phyloP scores from a whole-genome alignment of 768 basidiomycete species.

The Leccinum disarticulatum region DNA sequence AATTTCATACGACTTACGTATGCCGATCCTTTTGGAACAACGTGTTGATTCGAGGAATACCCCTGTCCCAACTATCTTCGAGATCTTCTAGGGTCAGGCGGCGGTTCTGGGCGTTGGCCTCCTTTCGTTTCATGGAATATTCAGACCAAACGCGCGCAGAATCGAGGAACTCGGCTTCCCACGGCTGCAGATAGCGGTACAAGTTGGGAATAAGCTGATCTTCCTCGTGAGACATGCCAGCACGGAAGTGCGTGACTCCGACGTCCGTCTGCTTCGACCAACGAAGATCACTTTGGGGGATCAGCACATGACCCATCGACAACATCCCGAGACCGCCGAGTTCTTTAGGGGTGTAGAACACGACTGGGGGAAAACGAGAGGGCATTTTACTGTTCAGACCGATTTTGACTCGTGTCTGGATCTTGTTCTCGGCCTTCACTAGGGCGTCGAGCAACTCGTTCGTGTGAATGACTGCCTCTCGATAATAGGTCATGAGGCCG shows the following conservation, averaged over 20 bases:
- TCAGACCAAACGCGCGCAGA: constrained; percentile 99
- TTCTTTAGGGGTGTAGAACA: constrained; percentile 98
- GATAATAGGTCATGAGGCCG: constrained; percentile 96
- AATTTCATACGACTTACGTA: constrained; percentile 50
- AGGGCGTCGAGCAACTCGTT: constrained; percentile 93
- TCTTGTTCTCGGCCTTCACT: constrained; percentile 99
- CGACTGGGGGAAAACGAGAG: constrained; percentile 95
- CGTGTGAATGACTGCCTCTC: constrained; percentile 96
- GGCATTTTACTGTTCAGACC: constrained; percentile 99
- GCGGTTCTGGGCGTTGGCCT: constrained; percentile 98
- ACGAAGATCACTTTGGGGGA: constrained; percentile 94
- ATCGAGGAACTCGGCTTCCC: constrained; percentile 97
- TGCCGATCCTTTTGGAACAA: constrained; percentile 98
- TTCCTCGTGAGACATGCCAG: constrained; percentile 96
- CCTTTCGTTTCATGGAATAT: constrained; percentile 99
- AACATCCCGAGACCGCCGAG: constrained; percentile 98
- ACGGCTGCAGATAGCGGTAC: constrained; percentile 95
- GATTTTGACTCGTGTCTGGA: constrained; percentile 99
- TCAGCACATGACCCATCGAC: constrained; percentile 98
- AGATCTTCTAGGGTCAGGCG: constrained; percentile 96
- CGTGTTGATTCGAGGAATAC: constrained; percentile 98
- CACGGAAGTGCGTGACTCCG: constrained; percentile 97
- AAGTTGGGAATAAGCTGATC: constrained; percentile 96
- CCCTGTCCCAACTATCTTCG: constrained; percentile 98
- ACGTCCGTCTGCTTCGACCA: constrained; percentile 99